Conservation (phyloP, 495 filamentous ascomycete species). For the Penicillium desertorum region DNA sequence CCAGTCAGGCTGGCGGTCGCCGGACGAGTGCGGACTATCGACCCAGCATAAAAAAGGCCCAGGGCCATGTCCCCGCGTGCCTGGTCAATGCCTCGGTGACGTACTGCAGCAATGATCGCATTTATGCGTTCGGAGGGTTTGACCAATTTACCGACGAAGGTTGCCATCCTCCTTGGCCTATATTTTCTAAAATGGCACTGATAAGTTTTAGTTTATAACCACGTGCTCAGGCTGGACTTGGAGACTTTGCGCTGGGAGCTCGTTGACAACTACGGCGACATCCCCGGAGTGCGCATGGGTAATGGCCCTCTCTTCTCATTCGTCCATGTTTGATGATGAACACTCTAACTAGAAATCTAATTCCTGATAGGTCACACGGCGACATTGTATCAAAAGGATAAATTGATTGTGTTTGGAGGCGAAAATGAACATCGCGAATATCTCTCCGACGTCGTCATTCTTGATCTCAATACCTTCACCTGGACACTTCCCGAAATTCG, state of each 20-base stretch:
- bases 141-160: constrained; percentile 98
- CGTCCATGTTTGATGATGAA: constrained; percentile 2
- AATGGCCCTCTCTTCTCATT: constrained; percentile 28
- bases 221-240: constrained; percentile 85
- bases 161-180: constrained; percentile 20
- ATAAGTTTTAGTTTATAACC: constrained; percentile 77
- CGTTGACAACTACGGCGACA: constrained; percentile 98
- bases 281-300: constrained; percentile 98
- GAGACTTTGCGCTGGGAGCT: constrained; percentile 86
- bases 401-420: constrained; percentile 91
- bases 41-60: constrained; percentile 74
- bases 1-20: constrained; percentile 65
- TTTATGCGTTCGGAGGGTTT: constrained; percentile 98
- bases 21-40: constrained; percentile 67
- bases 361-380: constrained; percentile 77
- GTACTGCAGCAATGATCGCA: constrained; percentile 91
- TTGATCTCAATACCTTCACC: constrained; percentile 86
- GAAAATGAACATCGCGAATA: constrained; percentile 97
- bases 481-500: constrained; percentile 90
- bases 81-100: constrained; percentile 97
- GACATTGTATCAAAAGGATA: constrained; percentile 90
- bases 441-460: constrained; percentile 92
- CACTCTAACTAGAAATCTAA: constrained; percentile 4
- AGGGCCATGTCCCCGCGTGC: constrained; percentile 88
- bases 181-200: constrained; percentile 8